Evolutionary conservation across 1,284 basidiomycete species (phyloP).

Genomic region (Cutaneotrichosporon dermatis): DNA sequence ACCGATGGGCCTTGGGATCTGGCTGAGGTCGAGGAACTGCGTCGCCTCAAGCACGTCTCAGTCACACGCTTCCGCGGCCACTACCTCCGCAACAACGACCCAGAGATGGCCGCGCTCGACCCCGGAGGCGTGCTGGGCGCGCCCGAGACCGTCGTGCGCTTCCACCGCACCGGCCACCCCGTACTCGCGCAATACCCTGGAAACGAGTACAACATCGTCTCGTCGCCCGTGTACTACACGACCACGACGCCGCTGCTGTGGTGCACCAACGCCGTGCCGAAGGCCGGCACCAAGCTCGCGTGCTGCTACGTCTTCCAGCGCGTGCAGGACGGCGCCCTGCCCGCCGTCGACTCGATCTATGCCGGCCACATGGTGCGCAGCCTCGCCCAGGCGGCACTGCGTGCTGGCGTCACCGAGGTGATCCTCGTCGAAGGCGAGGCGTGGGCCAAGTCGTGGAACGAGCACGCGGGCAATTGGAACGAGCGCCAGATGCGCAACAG

Average conservation of each 20-base stretch:
- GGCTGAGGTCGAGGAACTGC: background rate
- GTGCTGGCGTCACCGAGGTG: background rate
- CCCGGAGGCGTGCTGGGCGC: background rate
- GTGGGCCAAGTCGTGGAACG: slow-evolving; percentile 1
- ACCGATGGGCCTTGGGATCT: background rate
- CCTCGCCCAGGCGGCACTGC: background rate
- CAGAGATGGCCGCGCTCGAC: background rate
- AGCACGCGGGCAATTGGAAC: background rate
- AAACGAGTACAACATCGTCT: background rate
- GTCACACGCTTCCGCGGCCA: background rate
- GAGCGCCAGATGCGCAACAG: background rate
- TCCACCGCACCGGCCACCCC: background rate
- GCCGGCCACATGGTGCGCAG: background rate
- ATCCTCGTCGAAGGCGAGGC: slow-evolving; percentile 1
- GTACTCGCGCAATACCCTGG: background rate
- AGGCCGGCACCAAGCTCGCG: background rate
- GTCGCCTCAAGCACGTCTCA: background rate
- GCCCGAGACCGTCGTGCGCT: background rate
- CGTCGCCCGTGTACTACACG: background rate
- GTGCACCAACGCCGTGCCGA: background rate
- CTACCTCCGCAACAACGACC: background rate
- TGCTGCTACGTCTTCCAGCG: slow-evolving; percentile 1
- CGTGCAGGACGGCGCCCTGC: background rate
- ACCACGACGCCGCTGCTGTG: background rate
- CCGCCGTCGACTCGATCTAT: background rate